Conservation (phyloP, 2,329 filamentous ascomycete species). For the Colletotrichum sp. region DNA sequence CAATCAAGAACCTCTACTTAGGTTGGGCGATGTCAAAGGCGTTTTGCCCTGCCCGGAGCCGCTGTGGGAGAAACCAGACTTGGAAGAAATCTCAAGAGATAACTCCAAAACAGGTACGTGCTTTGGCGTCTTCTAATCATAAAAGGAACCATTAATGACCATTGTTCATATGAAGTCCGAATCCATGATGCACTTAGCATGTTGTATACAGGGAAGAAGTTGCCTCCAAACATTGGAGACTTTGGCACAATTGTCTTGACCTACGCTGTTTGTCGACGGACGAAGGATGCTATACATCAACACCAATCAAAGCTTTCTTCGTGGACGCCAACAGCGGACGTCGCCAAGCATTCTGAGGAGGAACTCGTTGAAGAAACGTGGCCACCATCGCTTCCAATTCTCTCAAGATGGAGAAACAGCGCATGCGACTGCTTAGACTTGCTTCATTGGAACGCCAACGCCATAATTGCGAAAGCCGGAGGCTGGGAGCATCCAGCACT, state of each 20-base stretch:
- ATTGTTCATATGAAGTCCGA: background rate
- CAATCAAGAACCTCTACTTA: background rate
- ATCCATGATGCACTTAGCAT: background rate
- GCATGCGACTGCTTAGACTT: constrained; percentile 56
- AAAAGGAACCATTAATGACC: background rate
- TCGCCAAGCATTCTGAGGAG: background rate
- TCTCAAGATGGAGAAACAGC: constrained; percentile 44
- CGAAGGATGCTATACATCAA: constrained; percentile 33
- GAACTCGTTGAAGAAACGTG: constrained; percentile 5
- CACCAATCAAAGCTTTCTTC: constrained; percentile 31
- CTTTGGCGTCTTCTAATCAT: background rate
- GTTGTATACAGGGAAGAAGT: background rate
- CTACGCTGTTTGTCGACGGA: constrained; percentile 37
- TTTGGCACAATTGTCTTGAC: constrained; percentile 38
- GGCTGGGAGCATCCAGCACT: constrained; percentile 61
- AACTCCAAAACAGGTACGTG: background rate
- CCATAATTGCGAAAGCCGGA: constrained; percentile 49
- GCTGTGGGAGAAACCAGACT: constrained; percentile 8
- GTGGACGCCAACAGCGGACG: constrained; percentile 25
- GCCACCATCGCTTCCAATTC: constrained; percentile 13
- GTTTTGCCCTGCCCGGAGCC: constrained; percentile 12
- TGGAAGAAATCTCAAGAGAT: background rate
- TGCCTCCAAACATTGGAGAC: background rate
- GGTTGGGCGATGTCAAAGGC: constrained; percentile 9
- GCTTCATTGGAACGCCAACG: constrained; percentile 63